Evolutionary conservation across 805 yeast species (phyloP), one percentile per base, ranked within the genome.

Genomic region (Lipomyces oligophaga): DNA sequence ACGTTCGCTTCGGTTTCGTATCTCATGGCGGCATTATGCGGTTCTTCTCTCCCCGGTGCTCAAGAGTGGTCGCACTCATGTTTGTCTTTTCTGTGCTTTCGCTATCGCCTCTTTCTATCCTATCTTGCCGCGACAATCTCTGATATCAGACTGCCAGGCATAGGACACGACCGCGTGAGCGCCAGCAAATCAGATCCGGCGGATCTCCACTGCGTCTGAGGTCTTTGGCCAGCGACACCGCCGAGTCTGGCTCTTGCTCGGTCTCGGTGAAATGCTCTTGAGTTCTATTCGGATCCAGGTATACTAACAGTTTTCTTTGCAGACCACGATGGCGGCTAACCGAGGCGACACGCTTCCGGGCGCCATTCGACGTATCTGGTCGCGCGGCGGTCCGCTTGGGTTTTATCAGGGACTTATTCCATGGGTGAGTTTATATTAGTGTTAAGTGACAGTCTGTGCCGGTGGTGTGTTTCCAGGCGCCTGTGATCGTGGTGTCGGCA

Each of bases 271-370:
- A 16, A 27, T 22, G 34, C 27, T 39, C 18, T 25, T 30, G 19
- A 15, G 5, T 21, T 27, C 13, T 20, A 13, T 38, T 34, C 16
- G 6, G 15, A 34, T 6, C 16, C 16, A 10, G 11, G 11, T 18
- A n/a, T 3, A 21, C 49, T 38, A 32, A 47, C 34, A 4, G 16
- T 18, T 18, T 7, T 39, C 27, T 26, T n/a, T 22, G 33, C 37
- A 90, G 72, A 90, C 98, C 45, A 93, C 98, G 6, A 89, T 93
- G 96, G 97, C 97, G 33, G 97, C 98, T 43, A 87, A 93, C 72
- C 77, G 98, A 64, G 71, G 75, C 25, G 72, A 90, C 51, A 65
- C 80, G 1, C 70, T 93, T 53, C 58, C 78, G 8, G 80, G 80
- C 58, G 85, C 96, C 22, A 74, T 81, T 42, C 75, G 75, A 48